These are phyloP conservation scores for Tetrastigma voinierianum DNA, from an alignment of 164 flowering plant genomes.

Conservation along the genomic window DNA sequence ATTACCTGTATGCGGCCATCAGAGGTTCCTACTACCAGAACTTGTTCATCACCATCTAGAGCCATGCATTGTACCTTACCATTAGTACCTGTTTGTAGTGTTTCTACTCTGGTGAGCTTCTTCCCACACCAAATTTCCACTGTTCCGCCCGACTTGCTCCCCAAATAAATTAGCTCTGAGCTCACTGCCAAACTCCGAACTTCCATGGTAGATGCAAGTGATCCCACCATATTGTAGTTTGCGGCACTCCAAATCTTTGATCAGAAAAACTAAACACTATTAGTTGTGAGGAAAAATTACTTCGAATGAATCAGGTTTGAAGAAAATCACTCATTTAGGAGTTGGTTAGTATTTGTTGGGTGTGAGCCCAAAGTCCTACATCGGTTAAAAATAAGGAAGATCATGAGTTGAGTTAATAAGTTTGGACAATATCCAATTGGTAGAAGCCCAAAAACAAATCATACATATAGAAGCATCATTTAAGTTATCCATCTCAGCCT, in stretches of 20 bases:
- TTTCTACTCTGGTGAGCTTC: constrained; percentile 49
- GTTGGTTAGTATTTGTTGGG: background rate
- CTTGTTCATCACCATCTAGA: constrained; percentile 47
- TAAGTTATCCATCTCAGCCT: too few relatives aligned
- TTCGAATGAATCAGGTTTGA: too few relatives aligned
- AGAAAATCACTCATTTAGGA: background rate
- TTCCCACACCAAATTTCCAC: constrained; percentile 73
- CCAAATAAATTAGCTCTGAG: constrained; percentile 74
- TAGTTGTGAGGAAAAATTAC: background rate
- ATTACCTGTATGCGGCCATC: constrained; percentile 80
- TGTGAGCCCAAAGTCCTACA: too few relatives aligned
- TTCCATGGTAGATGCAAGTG: constrained; percentile 47
- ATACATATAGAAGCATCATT: too few relatives aligned
- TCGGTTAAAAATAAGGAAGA: too few relatives aligned
- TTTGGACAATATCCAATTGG: too few relatives aligned
- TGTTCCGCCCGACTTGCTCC: constrained; percentile 56
- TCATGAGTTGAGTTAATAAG: too few relatives aligned
- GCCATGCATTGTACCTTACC: constrained; percentile 60
- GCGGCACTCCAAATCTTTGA: constrained; percentile 65
- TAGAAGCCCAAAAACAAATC: too few relatives aligned
- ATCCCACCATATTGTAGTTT: constrained; percentile 43
- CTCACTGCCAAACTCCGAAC: constrained; percentile 57
- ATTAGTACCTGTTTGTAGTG: constrained; percentile 44
- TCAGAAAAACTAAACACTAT: background rate
- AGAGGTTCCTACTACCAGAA: constrained; percentile 66